Conservation (phyloP, 345 rosid species). For the Hibiscus trionum region DNA sequence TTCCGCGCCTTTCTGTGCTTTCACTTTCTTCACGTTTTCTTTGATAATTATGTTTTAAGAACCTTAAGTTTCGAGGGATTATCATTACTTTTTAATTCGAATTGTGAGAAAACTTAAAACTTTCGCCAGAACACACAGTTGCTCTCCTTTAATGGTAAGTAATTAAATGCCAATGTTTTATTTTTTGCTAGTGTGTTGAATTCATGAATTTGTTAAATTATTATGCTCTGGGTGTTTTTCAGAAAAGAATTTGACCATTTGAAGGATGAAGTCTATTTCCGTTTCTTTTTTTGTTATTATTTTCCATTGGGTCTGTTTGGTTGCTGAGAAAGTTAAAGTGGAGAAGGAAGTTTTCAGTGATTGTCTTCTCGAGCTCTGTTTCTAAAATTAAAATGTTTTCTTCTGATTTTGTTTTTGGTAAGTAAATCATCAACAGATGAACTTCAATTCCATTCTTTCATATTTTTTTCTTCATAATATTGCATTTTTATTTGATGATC, state of each 20-base stretch:
- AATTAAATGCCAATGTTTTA: slow-evolving; percentile 18
- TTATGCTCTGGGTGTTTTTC: neutral
- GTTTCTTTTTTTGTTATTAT: neutral
- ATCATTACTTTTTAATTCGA: slow-evolving; percentile 11
- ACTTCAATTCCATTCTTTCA: neutral
- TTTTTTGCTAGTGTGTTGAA: neutral
- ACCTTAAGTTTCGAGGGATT: slow-evolving; percentile 18
- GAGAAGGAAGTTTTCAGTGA: neutral
- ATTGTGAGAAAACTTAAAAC: slow-evolving; percentile 9
- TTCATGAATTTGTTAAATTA: slow-evolving; percentile 4
- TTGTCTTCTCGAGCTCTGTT: neutral
- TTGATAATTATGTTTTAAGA: too few relatives aligned
- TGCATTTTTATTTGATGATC: neutral
- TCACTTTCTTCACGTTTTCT: slow-evolving; percentile 3
- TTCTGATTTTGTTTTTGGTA: neutral
- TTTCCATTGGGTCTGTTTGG: neutral
- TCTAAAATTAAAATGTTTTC: neutral
- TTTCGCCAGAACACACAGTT: neutral
- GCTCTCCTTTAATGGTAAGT: slow-evolving; percentile 25
- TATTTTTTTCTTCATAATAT: neutral
- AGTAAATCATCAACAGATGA: neutral
- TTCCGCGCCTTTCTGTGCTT: neutral
- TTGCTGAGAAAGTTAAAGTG: slow-evolving; percentile 20
- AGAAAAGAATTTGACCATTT: slow-evolving; percentile 19
- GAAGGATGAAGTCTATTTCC: slow-evolving; percentile 3